A percentile compares a stretch with the other conserved stretches of the same genome.
phyloP scores from a whole-genome alignment of 148 eudicot species.

The Polygonum aviculare region DNA sequence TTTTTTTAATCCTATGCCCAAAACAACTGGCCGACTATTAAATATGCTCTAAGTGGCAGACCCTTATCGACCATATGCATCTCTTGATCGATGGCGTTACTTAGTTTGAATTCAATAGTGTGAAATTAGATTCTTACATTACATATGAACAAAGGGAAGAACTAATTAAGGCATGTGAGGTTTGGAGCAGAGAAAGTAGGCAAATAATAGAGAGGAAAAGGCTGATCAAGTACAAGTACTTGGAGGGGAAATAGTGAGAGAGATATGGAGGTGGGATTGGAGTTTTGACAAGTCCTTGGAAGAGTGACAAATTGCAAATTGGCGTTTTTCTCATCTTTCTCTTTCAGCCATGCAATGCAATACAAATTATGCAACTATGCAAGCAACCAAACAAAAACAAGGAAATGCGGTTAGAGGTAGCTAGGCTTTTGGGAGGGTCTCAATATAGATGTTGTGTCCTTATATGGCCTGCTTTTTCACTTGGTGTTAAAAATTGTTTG shows the following conservation, averaged over 20 bases:
- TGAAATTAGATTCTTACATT: not conserved
- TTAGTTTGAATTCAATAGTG: not conserved
- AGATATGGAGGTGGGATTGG: not conserved
- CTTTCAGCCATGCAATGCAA: not conserved
- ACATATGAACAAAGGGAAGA: not conserved
- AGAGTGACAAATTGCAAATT: conserved; percentile 2
- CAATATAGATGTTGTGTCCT: not conserved
- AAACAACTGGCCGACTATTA: too few relatives aligned
- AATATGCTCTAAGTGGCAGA: too few relatives aligned
- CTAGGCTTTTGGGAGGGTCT: conserved; percentile 1
- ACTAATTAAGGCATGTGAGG: conserved; percentile 5
- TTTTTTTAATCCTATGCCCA: too few relatives aligned
- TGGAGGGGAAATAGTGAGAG: not conserved
- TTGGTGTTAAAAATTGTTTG: not conserved
- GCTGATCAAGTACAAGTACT: not conserved
- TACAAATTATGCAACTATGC: too few relatives aligned
- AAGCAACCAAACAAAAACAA: not conserved
- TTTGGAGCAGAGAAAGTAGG: conserved; percentile 4
- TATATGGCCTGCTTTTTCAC: not conserved
- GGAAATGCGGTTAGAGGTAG: not conserved
- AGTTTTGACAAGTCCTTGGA: not conserved
- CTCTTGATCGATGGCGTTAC: not conserved
- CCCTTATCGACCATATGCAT: not conserved
- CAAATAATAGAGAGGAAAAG: not conserved
- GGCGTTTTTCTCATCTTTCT: not conserved